phyloP scores from a whole-genome alignment of 2,329 filamentous ascomycete species.

The Ophiocordyceps unilateralis region DNA sequence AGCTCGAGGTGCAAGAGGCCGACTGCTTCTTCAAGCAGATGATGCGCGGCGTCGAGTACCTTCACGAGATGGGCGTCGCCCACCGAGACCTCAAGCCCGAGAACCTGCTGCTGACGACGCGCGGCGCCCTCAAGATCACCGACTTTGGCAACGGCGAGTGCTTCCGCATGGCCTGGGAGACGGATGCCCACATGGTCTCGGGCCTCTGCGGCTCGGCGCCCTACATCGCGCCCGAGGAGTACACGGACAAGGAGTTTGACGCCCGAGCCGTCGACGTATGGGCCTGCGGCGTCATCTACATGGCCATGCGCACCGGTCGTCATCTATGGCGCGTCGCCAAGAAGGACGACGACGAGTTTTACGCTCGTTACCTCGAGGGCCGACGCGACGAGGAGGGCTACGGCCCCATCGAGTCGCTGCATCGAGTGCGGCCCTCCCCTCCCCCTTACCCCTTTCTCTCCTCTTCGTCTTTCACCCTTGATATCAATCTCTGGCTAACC shows the following conservation, averaged over 20 bases:
- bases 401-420: conserved; percentile 84
- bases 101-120: conserved; percentile 83
- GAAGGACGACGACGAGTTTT: conserved; percentile 95
- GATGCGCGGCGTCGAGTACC: conserved; percentile 97
- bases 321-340: conserved; percentile 96
- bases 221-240: conserved; percentile 95
- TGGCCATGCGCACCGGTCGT: conserved; percentile 95
- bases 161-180: conserved; percentile 99
- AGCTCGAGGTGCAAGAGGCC: conserved; percentile 80
- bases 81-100: conserved; percentile 95
- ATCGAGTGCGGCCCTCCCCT: conserved; percentile 51
- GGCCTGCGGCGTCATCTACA: conserved; percentile 98
- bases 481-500: too few species aligned
- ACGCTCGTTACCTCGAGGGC: conserved; percentile 82
- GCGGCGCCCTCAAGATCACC: conserved; percentile 88
- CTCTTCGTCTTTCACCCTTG: not conserved
- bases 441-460: not conserved
- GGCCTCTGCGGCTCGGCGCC: conserved; percentile 92
- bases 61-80: conserved; percentile 98
- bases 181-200: conserved; percentile 93
- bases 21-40: conserved; percentile 99
- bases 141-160: conserved; percentile 98
- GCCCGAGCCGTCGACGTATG: conserved; percentile 95
- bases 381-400: conserved; percentile 91
- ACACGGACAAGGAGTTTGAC: conserved; percentile 88